Evolutionary conservation across 2,329 filamentous ascomycete genomes (phyloP).

Genomic region (Curvularia eragrostidis): DNA sequence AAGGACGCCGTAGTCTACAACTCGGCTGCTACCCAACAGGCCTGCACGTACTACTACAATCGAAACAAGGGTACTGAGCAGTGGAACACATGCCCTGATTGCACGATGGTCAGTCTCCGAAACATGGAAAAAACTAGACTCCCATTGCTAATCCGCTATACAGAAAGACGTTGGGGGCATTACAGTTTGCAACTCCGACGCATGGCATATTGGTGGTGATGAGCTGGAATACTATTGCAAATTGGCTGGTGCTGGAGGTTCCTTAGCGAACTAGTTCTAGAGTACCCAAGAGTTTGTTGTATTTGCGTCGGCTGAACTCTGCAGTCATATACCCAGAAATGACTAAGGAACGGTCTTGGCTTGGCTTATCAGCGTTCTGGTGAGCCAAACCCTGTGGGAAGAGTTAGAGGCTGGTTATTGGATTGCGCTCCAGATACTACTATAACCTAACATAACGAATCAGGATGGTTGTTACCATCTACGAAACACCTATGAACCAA

Average conservation of each 20-base stretch:
- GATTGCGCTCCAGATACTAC: background rate
- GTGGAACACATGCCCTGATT: conserved; percentile 41
- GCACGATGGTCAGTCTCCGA: conserved; percentile 27
- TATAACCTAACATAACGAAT: background rate
- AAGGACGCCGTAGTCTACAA: conserved; percentile 33
- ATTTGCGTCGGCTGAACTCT: background rate
- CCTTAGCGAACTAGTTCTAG: conserved; percentile 9
- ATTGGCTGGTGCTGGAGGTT: conserved; percentile 25
- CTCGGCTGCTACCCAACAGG: conserved; percentile 27
- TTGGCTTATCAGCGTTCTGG: background rate
- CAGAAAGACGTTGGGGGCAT: conserved; percentile 29
- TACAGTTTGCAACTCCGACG: conserved; percentile 31
- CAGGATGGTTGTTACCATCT: background rate
- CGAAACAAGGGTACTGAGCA: conserved; percentile 37
- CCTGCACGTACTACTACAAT: conserved; percentile 30
- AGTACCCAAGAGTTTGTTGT: background rate
- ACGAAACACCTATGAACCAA: background rate
- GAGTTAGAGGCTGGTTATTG: background rate
- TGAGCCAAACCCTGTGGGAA: background rate
- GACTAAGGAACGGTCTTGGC: background rate
- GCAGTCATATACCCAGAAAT: background rate
- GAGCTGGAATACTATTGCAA: conserved; percentile 39
- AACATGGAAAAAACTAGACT: background rate
- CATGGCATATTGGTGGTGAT: conserved; percentile 38
- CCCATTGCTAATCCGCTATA: background rate